Evolutionary conservation across 2,329 filamentous ascomycete species (phyloP), one percentile per base, ranked within the genome.

Genomic region (Diaporthe caulivora): DNA sequence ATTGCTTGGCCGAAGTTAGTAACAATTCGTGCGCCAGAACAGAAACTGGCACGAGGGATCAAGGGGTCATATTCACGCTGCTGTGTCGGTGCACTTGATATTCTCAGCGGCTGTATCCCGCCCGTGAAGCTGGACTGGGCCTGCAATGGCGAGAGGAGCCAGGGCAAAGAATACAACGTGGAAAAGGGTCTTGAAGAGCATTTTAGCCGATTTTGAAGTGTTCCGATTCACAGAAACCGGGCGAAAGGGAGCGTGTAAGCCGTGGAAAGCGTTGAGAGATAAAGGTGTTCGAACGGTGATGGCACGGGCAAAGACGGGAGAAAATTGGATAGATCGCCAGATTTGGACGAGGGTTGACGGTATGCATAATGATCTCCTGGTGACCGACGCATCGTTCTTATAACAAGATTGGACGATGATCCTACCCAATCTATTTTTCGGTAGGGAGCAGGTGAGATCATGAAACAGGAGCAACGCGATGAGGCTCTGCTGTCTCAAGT

Each of bases 1-100:
- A 73, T 84, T 80, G 9, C 83, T 85, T 29, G 5, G 26, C 1
- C n/a, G 9, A 4, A 15, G 21, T 34, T 17, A 31, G 24, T 9
- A 8, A 26, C 29, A 18, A 47, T n/a, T 37, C 0, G 29, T 17
- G 18, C 13, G n/a, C 15, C 18, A 1, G 9, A 10, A 44, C 17
- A 62, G 0, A 60, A 8, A 8, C 13, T 29, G 17, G 0, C 6
- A 2, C 3, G 37, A 8, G 4, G 37, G 17, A 11, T 18, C 10
- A 2, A 44, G 11, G 40, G 17, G 24, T 13, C 13, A 24, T 53
- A 62, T 47, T 70, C 65, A 69, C 71, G 44, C 58, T 55, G 29
- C 54, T 31, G 26, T 40, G 15, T 73, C 71, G 17, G 65, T 73
- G 54, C 71, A 73, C 10, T 58, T 34, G 37, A 73, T n/a, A 57